phyloP scores from a whole-genome alignment of 352 stramenopile genomes.

The Pythium chondricola region DNA sequence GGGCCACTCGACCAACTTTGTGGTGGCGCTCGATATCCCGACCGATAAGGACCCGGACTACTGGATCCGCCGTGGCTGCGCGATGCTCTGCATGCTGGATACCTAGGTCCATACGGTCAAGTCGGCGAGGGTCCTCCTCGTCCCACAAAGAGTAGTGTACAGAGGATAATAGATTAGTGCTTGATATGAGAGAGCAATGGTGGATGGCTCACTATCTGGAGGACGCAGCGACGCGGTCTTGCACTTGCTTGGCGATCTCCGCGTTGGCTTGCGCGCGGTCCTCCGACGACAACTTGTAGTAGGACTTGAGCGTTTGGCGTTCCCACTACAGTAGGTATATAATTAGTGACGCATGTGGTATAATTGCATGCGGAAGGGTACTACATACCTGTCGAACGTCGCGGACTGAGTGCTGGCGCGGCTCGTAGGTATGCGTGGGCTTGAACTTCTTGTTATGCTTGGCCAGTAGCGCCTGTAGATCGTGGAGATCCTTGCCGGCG shows the following conservation, averaged over 20 bases:
- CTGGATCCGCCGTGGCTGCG: conserved; percentile 91
- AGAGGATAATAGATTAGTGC: no score
- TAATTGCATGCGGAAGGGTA: no score
- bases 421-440: conserved; percentile 61
- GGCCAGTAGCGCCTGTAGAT: conserved; percentile 48
- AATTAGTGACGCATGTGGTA: no score
- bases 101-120: conserved; percentile 60
- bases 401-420: conserved; percentile 67
- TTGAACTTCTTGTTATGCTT: conserved; percentile 83
- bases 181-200: neutral
- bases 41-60: conserved; percentile 81
- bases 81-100: conserved; percentile 93
- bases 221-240: conserved; percentile 6
- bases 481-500: conserved; percentile 19
- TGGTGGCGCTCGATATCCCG: conserved; percentile 82
- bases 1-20: conserved; percentile 93
- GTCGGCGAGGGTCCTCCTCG: no score
- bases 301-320: conserved; percentile 52
- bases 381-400: conserved; percentile 69
- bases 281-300: conserved; percentile 57
- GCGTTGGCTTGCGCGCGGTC: conserved; percentile 56
- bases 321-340: conserved; percentile 44
- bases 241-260: conserved; percentile 59
- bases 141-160: no score
- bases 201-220: neutral